Evolutionary conservation across 345 rosid species (phyloP).

Genomic region (Acer negundo): DNA sequence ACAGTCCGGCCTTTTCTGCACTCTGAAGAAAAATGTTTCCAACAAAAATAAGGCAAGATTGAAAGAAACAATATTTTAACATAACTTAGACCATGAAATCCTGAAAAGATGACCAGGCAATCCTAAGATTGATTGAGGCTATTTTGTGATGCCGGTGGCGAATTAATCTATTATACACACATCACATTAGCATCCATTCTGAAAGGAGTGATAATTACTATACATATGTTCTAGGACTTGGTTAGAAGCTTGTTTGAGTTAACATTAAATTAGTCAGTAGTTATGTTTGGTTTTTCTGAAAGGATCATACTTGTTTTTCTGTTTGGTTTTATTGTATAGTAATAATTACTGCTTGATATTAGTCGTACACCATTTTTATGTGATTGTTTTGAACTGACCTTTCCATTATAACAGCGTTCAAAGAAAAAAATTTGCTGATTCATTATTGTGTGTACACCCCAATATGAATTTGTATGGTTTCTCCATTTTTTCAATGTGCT

Average conservation of each 20-base stretch:
- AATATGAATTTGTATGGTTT: constrained; percentile 7
- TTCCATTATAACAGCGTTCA: not conserved
- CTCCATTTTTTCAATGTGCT: not conserved
- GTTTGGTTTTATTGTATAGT: not conserved
- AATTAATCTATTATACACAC: not conserved
- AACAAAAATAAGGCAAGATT: no score
- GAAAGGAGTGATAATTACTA: not conserved
- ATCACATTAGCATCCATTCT: not conserved
- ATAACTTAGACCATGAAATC: not conserved
- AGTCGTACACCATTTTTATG: not conserved
- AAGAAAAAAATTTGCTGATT: not conserved
- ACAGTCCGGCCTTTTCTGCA: not conserved
- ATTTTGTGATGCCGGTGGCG: not conserved
- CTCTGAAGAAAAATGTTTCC: not conserved
- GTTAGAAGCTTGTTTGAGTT: not conserved
- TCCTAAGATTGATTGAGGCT: not conserved
- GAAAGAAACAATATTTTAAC: not conserved
- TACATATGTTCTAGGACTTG: not conserved
- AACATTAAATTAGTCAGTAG: not conserved
- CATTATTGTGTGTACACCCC: not conserved
- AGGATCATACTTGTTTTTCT: no score
- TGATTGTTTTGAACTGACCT: not conserved
- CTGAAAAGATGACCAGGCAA: not conserved
- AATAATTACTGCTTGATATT: not conserved
- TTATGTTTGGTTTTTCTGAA: no score